These are phyloP conservation scores for Metrosideros polymorpha DNA, from an alignment of 441 rosid species.

Conservation along the genomic window DNA sequence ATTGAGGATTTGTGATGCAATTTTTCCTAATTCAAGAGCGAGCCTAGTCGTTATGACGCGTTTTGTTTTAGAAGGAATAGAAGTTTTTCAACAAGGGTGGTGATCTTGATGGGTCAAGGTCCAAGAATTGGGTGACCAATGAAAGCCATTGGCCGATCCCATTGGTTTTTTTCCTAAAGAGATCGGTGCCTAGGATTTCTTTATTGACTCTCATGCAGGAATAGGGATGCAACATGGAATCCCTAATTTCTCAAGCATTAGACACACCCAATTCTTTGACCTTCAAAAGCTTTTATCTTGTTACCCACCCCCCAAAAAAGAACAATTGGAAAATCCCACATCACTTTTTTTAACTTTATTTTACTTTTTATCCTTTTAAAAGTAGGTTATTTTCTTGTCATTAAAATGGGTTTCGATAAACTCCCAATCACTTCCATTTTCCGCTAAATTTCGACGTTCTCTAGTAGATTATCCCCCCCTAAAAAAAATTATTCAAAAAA, in stretches of 20 bases:
- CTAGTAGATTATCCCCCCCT: too few species aligned
- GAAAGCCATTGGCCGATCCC: neutral
- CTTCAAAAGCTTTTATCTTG: neutral
- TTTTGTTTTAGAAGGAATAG: neutral
- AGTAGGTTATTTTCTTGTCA: neutral
- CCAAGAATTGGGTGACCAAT: neutral
- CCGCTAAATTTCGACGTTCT: neutral
- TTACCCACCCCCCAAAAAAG: neutral
- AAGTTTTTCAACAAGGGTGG: neutral
- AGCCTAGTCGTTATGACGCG: neutral
- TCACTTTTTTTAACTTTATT: neutral
- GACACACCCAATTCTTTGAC: neutral
- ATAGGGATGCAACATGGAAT: neutral
- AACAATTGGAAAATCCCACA: neutral
- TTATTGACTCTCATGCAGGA: neutral
- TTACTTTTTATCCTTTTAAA: neutral
- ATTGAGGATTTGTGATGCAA: neutral
- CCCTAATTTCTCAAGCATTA: neutral
- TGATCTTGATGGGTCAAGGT: neutral
- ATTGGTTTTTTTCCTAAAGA: neutral
- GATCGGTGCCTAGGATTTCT: neutral
- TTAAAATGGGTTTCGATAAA: neutral
- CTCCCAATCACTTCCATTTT: neutral
- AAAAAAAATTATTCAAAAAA: neutral
- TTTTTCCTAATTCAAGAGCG: neutral